A percentile compares a stretch with the other conserved stretches of the same genome.
Conservation (phyloP, 2,329 filamentous ascomycete species). For the Nigrograna mackinnonii region DNA sequence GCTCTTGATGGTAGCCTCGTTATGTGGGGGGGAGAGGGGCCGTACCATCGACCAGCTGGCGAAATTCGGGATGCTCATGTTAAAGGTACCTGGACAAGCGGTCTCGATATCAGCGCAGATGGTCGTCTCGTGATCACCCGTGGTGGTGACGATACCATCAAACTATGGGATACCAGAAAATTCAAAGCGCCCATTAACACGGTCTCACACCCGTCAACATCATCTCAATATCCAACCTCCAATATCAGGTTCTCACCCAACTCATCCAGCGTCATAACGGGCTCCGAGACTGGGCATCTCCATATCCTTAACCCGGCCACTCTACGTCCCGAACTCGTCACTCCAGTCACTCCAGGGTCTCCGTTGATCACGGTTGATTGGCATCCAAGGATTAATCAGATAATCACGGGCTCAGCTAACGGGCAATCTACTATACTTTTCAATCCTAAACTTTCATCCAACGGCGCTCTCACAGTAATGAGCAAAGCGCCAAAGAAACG, state of each 20-base stretch:
- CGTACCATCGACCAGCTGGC: slow-evolving; percentile 77
- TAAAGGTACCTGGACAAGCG: slow-evolving; percentile 85
- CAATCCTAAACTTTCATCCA: slow-evolving; percentile 78
- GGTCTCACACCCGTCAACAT: slow-evolving; percentile 78
- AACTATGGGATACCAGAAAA: slow-evolving; percentile 95
- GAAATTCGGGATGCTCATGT: slow-evolving; percentile 85
- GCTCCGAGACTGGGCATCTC: slow-evolving; percentile 81
- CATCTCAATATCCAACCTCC: slow-evolving; percentile 78
- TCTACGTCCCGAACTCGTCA: slow-evolving; percentile 79
- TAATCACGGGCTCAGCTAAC: slow-evolving; percentile 91
- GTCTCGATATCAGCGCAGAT: slow-evolving; percentile 87
- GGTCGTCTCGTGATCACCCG: slow-evolving; percentile 88
- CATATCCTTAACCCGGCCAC: slow-evolving; percentile 95
- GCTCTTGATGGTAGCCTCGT: slow-evolving; percentile 88
- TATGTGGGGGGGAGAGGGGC: slow-evolving; percentile 90
- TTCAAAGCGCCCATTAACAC: slow-evolving; percentile 89
- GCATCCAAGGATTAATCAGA: slow-evolving; percentile 96
- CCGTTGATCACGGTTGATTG: slow-evolving; percentile 84
- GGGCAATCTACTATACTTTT: slow-evolving; percentile 89
- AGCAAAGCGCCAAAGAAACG: slow-evolving; percentile 91
- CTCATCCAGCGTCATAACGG: slow-evolving; percentile 83
- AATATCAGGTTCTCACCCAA: slow-evolving; percentile 91
- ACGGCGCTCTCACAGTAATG: slow-evolving; percentile 87
- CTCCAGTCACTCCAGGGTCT: slow-evolving; percentile 83
- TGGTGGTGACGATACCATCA: slow-evolving; percentile 90